phyloP scores from a whole-genome alignment of 2,329 filamentous ascomycete species.

The Coleophoma eucalyptorum region DNA sequence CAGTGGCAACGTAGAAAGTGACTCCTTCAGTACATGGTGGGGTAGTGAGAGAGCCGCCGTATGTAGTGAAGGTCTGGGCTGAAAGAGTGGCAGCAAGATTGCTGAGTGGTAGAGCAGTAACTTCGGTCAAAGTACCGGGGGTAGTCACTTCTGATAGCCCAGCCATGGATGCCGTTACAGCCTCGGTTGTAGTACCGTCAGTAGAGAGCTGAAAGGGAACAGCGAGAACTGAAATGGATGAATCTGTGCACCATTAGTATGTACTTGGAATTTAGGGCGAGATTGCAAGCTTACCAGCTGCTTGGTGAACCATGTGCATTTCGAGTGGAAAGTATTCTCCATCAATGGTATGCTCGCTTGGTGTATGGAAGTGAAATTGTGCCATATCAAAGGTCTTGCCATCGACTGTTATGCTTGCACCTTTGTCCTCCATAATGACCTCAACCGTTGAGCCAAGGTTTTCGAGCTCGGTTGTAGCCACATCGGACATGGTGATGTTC shows the following conservation, averaged over 20 bases:
- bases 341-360: conserved; percentile 52
- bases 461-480: conserved; percentile 14
- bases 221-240: conserved; percentile 24
- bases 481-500: conserved; percentile 7
- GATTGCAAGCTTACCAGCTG: conserved; percentile 14
- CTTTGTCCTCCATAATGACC: conserved; percentile 15
- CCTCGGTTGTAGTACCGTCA: conserved; percentile 32
- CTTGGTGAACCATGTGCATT: conserved; percentile 37
- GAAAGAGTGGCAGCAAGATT: conserved; percentile 3
- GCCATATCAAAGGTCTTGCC: conserved; percentile 12
- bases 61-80: conserved; percentile 27
- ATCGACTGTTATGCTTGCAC: conserved; percentile 3
- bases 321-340: conserved; percentile 36
- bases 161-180: conserved; percentile 30
- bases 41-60: conserved; percentile 57
- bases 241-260: conserved; percentile 4
- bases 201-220: conserved; percentile 34
- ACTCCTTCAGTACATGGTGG: conserved; percentile 58
- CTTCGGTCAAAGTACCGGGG: conserved; percentile 11
- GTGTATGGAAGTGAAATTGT: conserved; percentile 60
- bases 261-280: no score
- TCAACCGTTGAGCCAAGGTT: conserved; percentile 17
- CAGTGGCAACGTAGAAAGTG: conserved; percentile 45
- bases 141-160: conserved; percentile 4
- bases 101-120: conserved; percentile 8